Base-by-base conservation (phyloP, 2,329 filamentous ascomycete genomes). In the Fusarium subtropicale region DNA sequence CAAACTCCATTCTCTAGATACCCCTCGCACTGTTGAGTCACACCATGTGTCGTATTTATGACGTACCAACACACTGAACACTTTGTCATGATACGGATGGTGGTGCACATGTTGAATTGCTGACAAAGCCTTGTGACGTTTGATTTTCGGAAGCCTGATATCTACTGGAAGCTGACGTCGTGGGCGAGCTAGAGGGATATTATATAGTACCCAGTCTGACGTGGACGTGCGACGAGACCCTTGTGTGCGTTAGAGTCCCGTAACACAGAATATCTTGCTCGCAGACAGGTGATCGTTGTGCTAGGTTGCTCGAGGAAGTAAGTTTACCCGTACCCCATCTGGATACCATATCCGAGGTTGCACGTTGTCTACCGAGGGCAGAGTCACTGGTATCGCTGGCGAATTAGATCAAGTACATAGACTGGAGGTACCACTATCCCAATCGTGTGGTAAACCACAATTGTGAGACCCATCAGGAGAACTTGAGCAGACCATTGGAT, bases 11-110 rank as follows among this genome's bases (percentile, higher is more conserved):
- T 41, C 24, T 30, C 48, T 3, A 20, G 10, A 12, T 41, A 52
- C 8, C n/a, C 48, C 36, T 41, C 34, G 5, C 48, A 52, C 20
- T 28, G 48, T 16, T 52, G 48, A 41, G 34, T 52, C 26, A 52
- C 34, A 52, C 24, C 24, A 28, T 52, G 31, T 18, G 48, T 41
- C 24, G 48, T 52, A 13, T 52, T 52, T 15, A 52, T 41, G 48
- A 52, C 48, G 31, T 39, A 52, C 48, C 48, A 52, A 13, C 48
- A 52, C 7, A 16, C n/a, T 6, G 48, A 52, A 8, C 48, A 52
- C 16, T 52, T 52, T 26, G 48, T 41, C 1, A 41, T 9, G 24
- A 30, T 41, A 11, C 48, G 48, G 7, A 20, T 16, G 34, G 48
- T 52, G 9, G 36, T 52, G 38, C 48, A 52, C 48, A 52, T 41